Base-by-base conservation (phyloP, 352 stramenopile genomes). In the Globisporangium recalcitrans region DNA sequence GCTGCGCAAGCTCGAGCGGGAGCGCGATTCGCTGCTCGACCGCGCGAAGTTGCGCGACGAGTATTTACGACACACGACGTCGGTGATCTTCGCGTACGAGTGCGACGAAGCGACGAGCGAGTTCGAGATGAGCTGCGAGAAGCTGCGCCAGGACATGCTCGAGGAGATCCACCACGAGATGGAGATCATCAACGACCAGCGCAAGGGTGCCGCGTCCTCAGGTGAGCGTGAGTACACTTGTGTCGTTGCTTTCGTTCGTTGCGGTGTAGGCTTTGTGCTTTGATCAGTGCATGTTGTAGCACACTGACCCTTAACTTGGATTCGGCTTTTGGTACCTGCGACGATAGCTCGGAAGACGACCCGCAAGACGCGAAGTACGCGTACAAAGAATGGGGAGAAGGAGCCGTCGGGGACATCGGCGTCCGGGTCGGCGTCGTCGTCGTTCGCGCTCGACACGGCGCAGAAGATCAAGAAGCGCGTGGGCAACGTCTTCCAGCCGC, bases 111-210 rank as follows among this genome's bases (percentile, higher is more conserved):
- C 84, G 24, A 83, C 78, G 46, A 86, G 80, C 42, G 84, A 93
- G 68, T 93, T 83, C 48, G 68, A 87, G 48, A 58, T 90, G 59
- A 77, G 81, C 31, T 93, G 85, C 64, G 83, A 89, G 38, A 90
- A 88, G 63, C 66, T 93, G 55, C 80, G 84, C 21, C 78, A 91
- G 26, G 82, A 91, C 60, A 93, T 93, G 85, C 71, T 93, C 26
- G 82, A 91, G 27, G 85, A 93, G 68, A 93, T 93, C 69, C 78
- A 91, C 47, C 73, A 91, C 42, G 85, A 93, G 69, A 91, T 93
- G 70, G 82, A 93, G 63, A 87, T 90, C 57, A 72, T 91, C 31
- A 71, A 84, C 49, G 84, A 89, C 58, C 80, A 93, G 65, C 81
- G 78, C 53, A 88, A 85, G 27, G 79, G 81, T 51, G 77, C 67